Conservation (phyloP, 495 filamentous ascomycete species). For the Wilcoxina mikolae region DNA sequence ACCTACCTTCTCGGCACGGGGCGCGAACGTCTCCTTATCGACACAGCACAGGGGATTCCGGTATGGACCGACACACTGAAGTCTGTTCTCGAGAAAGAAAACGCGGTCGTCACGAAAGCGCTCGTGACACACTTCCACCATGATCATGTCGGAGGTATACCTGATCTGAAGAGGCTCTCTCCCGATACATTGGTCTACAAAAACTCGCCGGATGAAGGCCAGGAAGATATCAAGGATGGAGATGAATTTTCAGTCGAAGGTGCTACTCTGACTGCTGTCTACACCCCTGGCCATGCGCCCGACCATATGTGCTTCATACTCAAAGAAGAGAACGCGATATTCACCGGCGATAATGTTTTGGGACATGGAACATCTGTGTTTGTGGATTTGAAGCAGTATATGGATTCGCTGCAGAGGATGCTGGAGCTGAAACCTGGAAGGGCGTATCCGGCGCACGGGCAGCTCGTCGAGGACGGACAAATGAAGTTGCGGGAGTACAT, state of each 20-base stretch:
- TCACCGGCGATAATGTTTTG: slow-evolving; percentile 89
- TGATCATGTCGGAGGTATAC: slow-evolving; percentile 66
- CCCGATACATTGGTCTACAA: slow-evolving; percentile 45
- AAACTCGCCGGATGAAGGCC: slow-evolving; percentile 1
- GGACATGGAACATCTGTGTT: slow-evolving; percentile 91
- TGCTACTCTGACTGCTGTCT: slow-evolving; percentile 55
- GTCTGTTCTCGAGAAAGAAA: slow-evolving; percentile 47
- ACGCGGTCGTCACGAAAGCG: slow-evolving; percentile 45
- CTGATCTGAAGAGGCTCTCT: slow-evolving; percentile 46
- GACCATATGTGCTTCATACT: slow-evolving; percentile 71
- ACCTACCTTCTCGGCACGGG: slow-evolving; percentile 74
- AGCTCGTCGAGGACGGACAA: slow-evolving; percentile 50
- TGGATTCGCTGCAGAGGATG: slow-evolving; percentile 62
- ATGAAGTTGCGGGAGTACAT: slow-evolving; percentile 67
- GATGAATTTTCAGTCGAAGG: slow-evolving; percentile 62
- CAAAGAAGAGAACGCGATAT: slow-evolving; percentile 63
- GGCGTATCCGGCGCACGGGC: slow-evolving; percentile 84
- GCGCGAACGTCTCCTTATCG: slow-evolving; percentile 52
- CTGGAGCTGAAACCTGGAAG: slow-evolving; percentile 41
- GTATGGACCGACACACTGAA: slow-evolving; percentile 44
- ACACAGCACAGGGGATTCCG: slow-evolving; percentile 47
- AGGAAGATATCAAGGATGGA: slow-evolving; percentile 50
- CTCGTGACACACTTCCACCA: slow-evolving; percentile 84
- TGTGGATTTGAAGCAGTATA: slow-evolving; percentile 61
- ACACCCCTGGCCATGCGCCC: slow-evolving; percentile 71